A percentile compares a stretch with the other conserved stretches of the same genome.
Conservation (phyloP, 2,329 filamentous ascomycete genomes). For the Calonectria pseudoreteaudii region DNA sequence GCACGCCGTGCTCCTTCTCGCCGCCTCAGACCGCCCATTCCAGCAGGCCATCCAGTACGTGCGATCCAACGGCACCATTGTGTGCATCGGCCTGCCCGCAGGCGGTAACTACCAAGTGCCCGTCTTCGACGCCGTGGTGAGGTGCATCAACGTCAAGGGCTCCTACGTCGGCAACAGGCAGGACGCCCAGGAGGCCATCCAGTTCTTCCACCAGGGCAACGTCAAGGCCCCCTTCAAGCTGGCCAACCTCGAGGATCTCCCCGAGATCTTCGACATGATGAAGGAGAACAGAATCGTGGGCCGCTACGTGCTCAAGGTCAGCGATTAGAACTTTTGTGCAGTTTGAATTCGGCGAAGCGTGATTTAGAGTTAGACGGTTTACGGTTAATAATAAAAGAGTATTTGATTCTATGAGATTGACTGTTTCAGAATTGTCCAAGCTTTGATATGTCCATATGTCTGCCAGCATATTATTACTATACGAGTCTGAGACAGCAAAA, state of each 20-base stretch:
- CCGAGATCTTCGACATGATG: conserved; percentile 18
- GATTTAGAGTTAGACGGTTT: not conserved
- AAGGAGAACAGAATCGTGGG: conserved; percentile 18
- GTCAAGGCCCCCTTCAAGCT: conserved; percentile 22
- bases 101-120: conserved; percentile 20
- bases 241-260: conserved; percentile 13
- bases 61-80: conserved; percentile 14
- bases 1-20: conserved; percentile 20
- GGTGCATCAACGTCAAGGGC: conserved; percentile 23
- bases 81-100: conserved; percentile 24
- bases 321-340: not conserved
- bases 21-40: conserved; percentile 17
- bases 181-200: conserved; percentile 17
- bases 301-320: conserved; percentile 22
- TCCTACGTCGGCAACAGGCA: conserved; percentile 22
- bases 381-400: not conserved
- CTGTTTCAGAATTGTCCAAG: not conserved
- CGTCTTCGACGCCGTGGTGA: conserved; percentile 20
- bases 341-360: not conserved
- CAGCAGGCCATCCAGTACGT: conserved; percentile 24
- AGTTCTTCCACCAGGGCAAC: conserved; percentile 14
- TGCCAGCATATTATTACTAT: too few relatives aligned
- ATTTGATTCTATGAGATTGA: not conserved
- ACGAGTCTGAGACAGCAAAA: too few relatives aligned
- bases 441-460: too few relatives aligned